A percentile compares a stretch with the other conserved stretches of the same genome.
Evolutionary conservation across 2,329 filamentous ascomycete species (phyloP).

Genomic region (Paecilomyces niveus): DNA sequence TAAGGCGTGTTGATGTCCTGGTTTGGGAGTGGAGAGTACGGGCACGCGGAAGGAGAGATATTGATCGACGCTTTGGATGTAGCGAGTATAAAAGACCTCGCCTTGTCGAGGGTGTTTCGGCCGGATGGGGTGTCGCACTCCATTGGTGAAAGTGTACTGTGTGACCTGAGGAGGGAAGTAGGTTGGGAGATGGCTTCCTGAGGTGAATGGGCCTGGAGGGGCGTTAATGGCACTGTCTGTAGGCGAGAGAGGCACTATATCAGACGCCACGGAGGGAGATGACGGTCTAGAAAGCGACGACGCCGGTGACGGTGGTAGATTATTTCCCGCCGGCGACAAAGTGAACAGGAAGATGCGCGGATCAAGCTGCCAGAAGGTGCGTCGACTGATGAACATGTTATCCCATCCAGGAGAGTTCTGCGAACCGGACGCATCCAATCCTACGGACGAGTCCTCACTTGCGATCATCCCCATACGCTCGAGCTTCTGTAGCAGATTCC

Average conservation of each 20-base stretch:
- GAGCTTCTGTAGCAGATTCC: constrained; percentile 78
- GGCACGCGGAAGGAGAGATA: constrained; percentile 87
- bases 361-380: constrained; percentile 88
- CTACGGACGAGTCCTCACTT: constrained; percentile 68
- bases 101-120: constrained; percentile 86
- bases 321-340: constrained; percentile 51
- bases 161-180: constrained; percentile 81
- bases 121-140: constrained; percentile 75
- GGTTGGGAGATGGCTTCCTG: constrained; percentile 76
- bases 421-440: constrained; percentile 52
- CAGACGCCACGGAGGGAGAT: constrained; percentile 37
- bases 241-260: constrained; percentile 6
- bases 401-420: constrained; percentile 62
- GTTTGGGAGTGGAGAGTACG: constrained; percentile 50
- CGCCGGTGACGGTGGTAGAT: constrained; percentile 28
- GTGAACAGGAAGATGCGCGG: constrained; percentile 83
- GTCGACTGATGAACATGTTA: constrained; percentile 72
- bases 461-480: constrained; percentile 87
- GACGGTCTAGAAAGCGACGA: constrained; percentile 44
- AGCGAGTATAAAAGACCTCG: constrained; percentile 85
- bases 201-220: constrained; percentile 61
- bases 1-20: constrained; percentile 20
- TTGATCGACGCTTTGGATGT: constrained; percentile 70
- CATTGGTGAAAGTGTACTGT: constrained; percentile 72
- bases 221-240: constrained; percentile 28